A percentile compares a stretch with the other conserved stretches of the same genome.
These are phyloP conservation scores for Sugiyamaella sp. DNA, from an alignment of 1,139 yeast species.

Conservation along the genomic window DNA sequence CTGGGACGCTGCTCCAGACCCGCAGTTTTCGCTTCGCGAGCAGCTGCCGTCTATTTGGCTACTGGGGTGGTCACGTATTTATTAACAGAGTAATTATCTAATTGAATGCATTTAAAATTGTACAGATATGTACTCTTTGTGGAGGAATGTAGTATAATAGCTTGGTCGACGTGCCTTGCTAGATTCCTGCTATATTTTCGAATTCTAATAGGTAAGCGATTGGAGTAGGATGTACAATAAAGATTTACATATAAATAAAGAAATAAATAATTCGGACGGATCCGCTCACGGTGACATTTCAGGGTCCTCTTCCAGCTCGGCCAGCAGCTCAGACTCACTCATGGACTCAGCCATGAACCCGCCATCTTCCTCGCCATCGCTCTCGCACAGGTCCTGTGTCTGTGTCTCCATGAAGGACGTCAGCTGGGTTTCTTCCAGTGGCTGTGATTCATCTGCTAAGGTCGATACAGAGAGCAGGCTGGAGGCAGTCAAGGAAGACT, in stretches of 20 bases:
- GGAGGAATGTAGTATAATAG: neutral
- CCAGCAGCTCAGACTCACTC: conserved; percentile 37
- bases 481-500: neutral
- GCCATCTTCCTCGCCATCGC: conserved; percentile 12
- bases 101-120: conserved; percentile 14
- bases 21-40: neutral
- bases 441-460: neutral
- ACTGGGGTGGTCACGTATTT: conserved; percentile 2
- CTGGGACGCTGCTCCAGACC: neutral
- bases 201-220: no score
- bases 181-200: no score
- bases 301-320: conserved; percentile 18
- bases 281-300: neutral
- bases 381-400: neutral
- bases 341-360: conserved; percentile 38
- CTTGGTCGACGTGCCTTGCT: no score
- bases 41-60: neutral
- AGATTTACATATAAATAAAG: conserved; percentile 7
- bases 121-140: no score
- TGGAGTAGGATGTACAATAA: no score
- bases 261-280: neutral
- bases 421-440: neutral
- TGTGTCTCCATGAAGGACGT: conserved; percentile 2
- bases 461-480: neutral
- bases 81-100: conserved; percentile 6